A percentile compares a stretch with the other conserved stretches of the same genome.
Evolutionary conservation across 768 basidiomycete species (phyloP).

Genomic region (Cantharellus anzutake): DNA sequence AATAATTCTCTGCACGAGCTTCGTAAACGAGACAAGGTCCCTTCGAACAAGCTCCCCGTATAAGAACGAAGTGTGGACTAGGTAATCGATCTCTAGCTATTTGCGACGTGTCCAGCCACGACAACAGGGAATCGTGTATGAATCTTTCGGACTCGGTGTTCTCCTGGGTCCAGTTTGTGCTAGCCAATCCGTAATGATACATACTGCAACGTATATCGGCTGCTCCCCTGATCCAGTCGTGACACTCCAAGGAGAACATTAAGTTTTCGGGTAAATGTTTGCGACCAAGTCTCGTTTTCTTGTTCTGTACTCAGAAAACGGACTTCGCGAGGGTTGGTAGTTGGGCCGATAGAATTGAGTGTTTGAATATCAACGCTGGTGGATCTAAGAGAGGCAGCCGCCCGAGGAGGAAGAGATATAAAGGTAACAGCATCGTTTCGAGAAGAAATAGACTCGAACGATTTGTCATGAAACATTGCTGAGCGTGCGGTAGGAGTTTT

Average conservation of each 20-base stretch:
- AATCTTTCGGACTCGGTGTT: conserved; percentile 29
- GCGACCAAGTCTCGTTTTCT: conserved; percentile 14
- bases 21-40: conserved; percentile 54
- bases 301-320: conserved; percentile 34
- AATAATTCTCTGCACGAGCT: conserved; percentile 63
- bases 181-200: conserved; percentile 44
- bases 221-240: conserved; percentile 73
- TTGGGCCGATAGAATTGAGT: conserved; percentile 54
- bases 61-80: conserved; percentile 41
- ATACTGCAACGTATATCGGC: conserved; percentile 53
- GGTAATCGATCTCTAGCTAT: conserved; percentile 38
- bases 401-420: conserved; percentile 40
- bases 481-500: too few relatives aligned
- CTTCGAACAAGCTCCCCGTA: conserved; percentile 53
- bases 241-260: conserved; percentile 68
- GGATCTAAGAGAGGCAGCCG: conserved; percentile 16
- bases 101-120: conserved; percentile 57
- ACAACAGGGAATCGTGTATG: conserved; percentile 59
- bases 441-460: too few relatives aligned
- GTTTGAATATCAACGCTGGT: conserved; percentile 40
- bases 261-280: conserved; percentile 44
- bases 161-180: conserved; percentile 43
- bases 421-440: conserved; percentile 74
- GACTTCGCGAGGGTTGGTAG: conserved; percentile 38
- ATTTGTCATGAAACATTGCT: too few relatives aligned